A percentile compares a stretch with the other conserved stretches of the same genome.
phyloP scores from a whole-genome alignment of 441 rosid genomes.

The Adansonia gregorii region DNA sequence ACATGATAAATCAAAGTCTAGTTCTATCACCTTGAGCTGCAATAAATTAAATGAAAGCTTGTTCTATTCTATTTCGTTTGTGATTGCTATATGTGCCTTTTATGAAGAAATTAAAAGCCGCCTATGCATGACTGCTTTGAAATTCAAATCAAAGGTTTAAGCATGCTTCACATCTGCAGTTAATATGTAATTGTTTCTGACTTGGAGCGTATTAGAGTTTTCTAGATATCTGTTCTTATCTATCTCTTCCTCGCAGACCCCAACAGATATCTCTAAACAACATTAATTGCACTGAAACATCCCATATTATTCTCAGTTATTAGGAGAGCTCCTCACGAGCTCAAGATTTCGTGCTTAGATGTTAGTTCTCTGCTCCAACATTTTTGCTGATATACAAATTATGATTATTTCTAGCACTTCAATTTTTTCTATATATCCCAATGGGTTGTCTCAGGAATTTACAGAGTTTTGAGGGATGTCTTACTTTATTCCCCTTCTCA shows the following conservation, averaged over 20 bases:
- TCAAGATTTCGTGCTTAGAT: slow-evolving; percentile 98
- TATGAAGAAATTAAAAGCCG: slow-evolving; percentile 12
- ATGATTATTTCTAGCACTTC: not conserved
- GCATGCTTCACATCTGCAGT: not conserved
- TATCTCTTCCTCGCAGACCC: slow-evolving; percentile 10
- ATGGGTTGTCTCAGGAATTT: not conserved
- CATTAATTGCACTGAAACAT: slow-evolving; percentile 30
- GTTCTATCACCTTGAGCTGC: not conserved
- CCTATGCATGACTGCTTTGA: not conserved
- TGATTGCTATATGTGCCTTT: not conserved
- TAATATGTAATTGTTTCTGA: not conserved
- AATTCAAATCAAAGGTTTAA: not conserved
- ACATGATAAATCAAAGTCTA: slow-evolving; percentile 2
- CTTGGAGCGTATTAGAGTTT: slow-evolving; percentile 4
- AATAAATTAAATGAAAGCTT: not conserved
- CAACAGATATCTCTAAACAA: slow-evolving; percentile 16
- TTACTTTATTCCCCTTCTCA: slow-evolving; percentile 9
- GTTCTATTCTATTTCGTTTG: not conserved
- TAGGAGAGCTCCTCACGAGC: slow-evolving; percentile 98
- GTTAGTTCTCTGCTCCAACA: slow-evolving; percentile 49
- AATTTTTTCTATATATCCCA: not conserved
- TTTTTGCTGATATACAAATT: slow-evolving; percentile 25
- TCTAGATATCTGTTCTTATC: not conserved
- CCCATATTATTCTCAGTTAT: slow-evolving; percentile 58
- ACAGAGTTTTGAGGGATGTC: not conserved